Conservation (phyloP, 169 alveolate species). For the Plasmodium reichenowi region DNA sequence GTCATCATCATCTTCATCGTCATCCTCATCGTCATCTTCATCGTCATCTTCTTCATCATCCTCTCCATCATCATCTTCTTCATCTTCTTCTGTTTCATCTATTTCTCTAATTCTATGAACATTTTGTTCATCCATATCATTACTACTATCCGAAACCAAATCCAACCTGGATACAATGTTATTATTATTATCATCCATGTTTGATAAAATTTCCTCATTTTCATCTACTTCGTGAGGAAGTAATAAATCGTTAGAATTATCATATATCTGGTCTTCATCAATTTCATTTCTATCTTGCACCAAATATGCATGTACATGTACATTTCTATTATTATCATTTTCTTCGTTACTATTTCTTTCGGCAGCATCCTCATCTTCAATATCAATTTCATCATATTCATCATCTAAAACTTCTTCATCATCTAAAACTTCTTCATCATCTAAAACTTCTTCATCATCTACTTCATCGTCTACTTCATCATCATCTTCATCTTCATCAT, state of each 20-base stretch:
- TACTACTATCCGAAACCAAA: constrained; percentile 56
- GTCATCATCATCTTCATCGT: constrained; percentile 46
- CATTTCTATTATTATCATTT: constrained; percentile 74
- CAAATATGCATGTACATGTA: constrained; percentile 80
- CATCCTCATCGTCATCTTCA: constrained; percentile 58
- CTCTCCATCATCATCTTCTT: constrained; percentile 36
- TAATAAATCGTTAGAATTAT: constrained; percentile 75
- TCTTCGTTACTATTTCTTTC: constrained; percentile 50
- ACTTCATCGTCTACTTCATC: constrained; percentile 77
- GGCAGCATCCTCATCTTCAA: constrained; percentile 24
- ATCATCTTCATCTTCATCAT: constrained; percentile 64
- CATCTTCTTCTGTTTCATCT: constrained; percentile 56
- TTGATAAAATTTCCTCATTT: constrained; percentile 74
- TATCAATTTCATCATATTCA: constrained; percentile 71
- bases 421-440: constrained; percentile 31
- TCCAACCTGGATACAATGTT: constrained; percentile 58
- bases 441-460: constrained; percentile 81
- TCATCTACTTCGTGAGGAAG: constrained; percentile 88
- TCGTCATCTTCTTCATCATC: constrained; percentile 73
- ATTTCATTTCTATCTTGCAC: constrained; percentile 78
- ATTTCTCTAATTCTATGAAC: constrained; percentile 58
- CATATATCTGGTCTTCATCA: constrained; percentile 79
- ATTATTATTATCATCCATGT: constrained; percentile 26
- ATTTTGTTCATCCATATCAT: constrained; percentile 43
- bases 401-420: constrained; percentile 74